Percentiles rank a stretch among this genome's conserved stretches.
phyloP scores from a whole-genome alignment of 257 asterid species.

The Cynanchum wilfordii region DNA sequence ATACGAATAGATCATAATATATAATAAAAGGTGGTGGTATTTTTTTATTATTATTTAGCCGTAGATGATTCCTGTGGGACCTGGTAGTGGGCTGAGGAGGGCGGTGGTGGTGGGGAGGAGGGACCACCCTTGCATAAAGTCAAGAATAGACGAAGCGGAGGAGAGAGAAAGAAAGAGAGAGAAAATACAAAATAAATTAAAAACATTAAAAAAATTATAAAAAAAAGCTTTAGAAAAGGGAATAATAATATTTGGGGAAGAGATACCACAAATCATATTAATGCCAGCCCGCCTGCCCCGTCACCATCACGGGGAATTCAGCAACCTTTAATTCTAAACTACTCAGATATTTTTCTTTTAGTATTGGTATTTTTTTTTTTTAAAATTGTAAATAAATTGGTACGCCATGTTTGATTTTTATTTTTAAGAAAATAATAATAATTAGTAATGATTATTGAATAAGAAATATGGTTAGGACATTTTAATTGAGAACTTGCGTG shows the following conservation, averaged over 20 bases:
- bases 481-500: no score
- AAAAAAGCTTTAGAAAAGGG: not conserved
- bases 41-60: not conserved
- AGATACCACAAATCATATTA: not conserved
- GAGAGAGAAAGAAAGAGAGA: not conserved
- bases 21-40: no score
- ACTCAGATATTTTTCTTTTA: not conserved
- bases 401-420: no score
- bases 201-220: constrained; percentile 8
- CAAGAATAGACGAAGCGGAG: constrained; percentile 11
- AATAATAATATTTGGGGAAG: not conserved
- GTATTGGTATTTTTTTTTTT: no score
- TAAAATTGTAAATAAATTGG: no score
- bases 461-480: no score
- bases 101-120: constrained; percentile 33
- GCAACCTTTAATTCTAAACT: not conserved
- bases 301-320: constrained; percentile 8
- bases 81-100: constrained; percentile 12
- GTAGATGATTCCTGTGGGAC: constrained; percentile 23
- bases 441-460: no score
- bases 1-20: not conserved
- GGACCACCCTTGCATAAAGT: constrained; percentile 10
- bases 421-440: no score
- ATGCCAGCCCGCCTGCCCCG: not conserved
- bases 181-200: constrained; percentile 9